Conservation (phyloP, 1,284 basidiomycete species). For the Rhodotorula sp. region DNA sequence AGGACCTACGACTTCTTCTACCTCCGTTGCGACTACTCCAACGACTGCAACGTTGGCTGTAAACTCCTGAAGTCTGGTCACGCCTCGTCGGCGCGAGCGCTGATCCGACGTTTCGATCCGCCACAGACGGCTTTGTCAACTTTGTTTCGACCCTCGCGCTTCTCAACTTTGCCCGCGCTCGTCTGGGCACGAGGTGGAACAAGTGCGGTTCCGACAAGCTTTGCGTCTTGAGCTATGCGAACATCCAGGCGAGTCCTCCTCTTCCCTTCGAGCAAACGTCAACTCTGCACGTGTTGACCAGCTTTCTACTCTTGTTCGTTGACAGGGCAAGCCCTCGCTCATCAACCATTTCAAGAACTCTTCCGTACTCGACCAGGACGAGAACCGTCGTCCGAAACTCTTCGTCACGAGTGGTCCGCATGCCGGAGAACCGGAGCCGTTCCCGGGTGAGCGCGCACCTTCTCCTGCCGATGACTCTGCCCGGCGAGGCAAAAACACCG, state of each 20-base stretch:
- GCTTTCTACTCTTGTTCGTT: neutral
- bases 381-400: slow-evolving; percentile 81
- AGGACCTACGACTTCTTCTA: slow-evolving; percentile 72
- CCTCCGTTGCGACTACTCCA: slow-evolving; percentile 74
- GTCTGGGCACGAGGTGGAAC: slow-evolving; percentile 68
- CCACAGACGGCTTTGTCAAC: slow-evolving; percentile 55
- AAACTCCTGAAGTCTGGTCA: neutral
- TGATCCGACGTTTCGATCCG: neutral
- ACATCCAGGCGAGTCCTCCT: slow-evolving; percentile 28
- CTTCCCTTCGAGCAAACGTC: neutral
- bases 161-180: slow-evolving; percentile 66
- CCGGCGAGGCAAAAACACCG: too few relatives aligned
- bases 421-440: slow-evolving; percentile 71
- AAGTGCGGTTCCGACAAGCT: slow-evolving; percentile 84
- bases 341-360: slow-evolving; percentile 54
- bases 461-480: too few relatives aligned
- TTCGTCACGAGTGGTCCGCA: slow-evolving; percentile 71
- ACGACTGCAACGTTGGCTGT: slow-evolving; percentile 70
- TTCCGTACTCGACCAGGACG: slow-evolving; percentile 37
- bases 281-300: neutral
- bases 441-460: slow-evolving; percentile 54
- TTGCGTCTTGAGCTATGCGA: slow-evolving; percentile 35
- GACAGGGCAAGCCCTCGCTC: slow-evolving; percentile 73
- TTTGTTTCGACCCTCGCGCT: slow-evolving; percentile 69
- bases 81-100: neutral